Conservation (phyloP, 192 early-diverging fungal genomes). For the Mycoemilia scoparia region DNA sequence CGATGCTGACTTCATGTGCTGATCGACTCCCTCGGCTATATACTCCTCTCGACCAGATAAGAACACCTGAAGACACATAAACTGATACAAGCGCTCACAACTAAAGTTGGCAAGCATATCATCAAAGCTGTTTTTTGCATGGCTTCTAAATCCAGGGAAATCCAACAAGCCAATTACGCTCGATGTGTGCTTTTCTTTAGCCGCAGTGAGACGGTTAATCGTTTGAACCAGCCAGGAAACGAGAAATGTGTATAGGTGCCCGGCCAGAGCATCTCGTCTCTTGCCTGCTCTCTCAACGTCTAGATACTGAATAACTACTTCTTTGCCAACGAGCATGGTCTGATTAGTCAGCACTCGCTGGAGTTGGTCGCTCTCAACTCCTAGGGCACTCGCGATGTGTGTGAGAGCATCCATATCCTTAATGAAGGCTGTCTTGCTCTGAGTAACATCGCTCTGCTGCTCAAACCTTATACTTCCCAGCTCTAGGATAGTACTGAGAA, state of each 20-base stretch:
- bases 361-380: slow-evolving; percentile 54
- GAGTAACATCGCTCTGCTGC: slow-evolving; percentile 42
- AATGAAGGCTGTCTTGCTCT: slow-evolving; percentile 59
- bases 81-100: slow-evolving; percentile 73
- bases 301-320: slow-evolving; percentile 66
- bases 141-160: slow-evolving; percentile 60
- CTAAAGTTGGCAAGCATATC: slow-evolving; percentile 67
- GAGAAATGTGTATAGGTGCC: slow-evolving; percentile 62
- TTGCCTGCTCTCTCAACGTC: slow-evolving; percentile 48
- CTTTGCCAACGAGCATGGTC: slow-evolving; percentile 65
- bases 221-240: slow-evolving; percentile 72
- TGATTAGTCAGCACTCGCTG: slow-evolving; percentile 74
- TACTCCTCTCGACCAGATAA: slow-evolving; percentile 47
- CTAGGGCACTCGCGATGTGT: slow-evolving; percentile 69
- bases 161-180: slow-evolving; percentile 80
- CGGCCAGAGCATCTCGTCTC: slow-evolving; percentile 54
- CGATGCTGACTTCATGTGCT: slow-evolving; percentile 31
- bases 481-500: slow-evolving; percentile 70
- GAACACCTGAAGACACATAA: slow-evolving; percentile 52
- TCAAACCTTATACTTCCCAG: slow-evolving; percentile 76
- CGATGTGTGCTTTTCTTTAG: slow-evolving; percentile 38
- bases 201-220: slow-evolving; percentile 55
- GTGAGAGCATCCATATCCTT: slow-evolving; percentile 61
- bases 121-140: slow-evolving; percentile 33
- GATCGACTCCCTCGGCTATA: slow-evolving; percentile 38